Evolutionary conservation across 768 basidiomycete genomes (phyloP), one percentile per base, ranked within the genome.

Genomic region (Lentinula raphanica): DNA sequence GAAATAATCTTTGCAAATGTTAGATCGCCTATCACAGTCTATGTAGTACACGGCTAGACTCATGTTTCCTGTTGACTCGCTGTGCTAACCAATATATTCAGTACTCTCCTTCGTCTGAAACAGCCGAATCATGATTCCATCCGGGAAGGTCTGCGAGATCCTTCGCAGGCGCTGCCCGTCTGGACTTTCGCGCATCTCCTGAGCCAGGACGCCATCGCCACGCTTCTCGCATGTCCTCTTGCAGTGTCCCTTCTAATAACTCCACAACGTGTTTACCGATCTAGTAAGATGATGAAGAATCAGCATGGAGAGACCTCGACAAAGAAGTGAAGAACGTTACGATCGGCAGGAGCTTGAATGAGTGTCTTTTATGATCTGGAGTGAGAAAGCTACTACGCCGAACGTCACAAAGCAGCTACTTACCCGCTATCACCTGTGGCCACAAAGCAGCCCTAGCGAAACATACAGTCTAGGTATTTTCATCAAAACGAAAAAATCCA

Each of bases 1-100:
- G 59, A 67, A 71, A 45, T 72, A 36, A 29, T 32, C 25, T 5
- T 7, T 3, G 51, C n/a, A n/a, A n/a, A n/a, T n/a, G n/a, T n/a
- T n/a, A n/a, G n/a, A n/a, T n/a, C n/a, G n/a, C n/a, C n/a, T n/a
- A n/a, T n/a, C n/a, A n/a, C n/a, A n/a, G n/a, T n/a, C n/a, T n/a
- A n/a, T n/a, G n/a, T 35, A 35, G 8, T 35, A 35, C 32, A 35
- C 32, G 32, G 32, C 32, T 13, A 35, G 32, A n/a, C n/a, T 35
- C 12, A 35, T 13, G 32, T 8, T 35, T 35, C 32, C 32, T 35
- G 8, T 35, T 35, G 13, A 7, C 13, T 35, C 32, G 32, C 32
- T 35, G 13, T 35, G 13, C 32, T 35, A 35, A n/a, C n/a, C 32
- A 35, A 7, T 13, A 13, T 35, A 13, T 8, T 35, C 32, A 8